Conservation (phyloP, 2,329 filamentous ascomycete genomes). For the Elsinoe fawcettii region DNA sequence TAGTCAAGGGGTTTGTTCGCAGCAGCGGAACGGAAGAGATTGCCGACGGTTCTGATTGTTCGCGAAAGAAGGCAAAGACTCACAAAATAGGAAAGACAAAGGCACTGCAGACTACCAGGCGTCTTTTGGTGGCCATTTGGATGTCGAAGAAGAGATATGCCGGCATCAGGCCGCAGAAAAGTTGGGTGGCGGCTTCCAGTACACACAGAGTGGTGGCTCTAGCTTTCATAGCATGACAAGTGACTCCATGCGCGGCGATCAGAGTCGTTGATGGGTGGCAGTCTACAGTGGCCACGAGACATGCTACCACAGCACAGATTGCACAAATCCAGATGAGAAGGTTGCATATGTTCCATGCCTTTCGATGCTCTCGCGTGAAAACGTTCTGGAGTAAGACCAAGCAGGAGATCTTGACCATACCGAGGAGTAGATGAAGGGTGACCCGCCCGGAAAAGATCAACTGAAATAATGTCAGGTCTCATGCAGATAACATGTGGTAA, state of each 20-base stretch:
- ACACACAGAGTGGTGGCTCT: neutral
- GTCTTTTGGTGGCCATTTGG: neutral
- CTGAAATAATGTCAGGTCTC: neutral
- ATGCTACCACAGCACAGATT: neutral
- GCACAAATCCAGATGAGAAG: slow-evolving; percentile 4
- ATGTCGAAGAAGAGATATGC: neutral
- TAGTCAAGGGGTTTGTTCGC: neutral
- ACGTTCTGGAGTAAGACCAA: slow-evolving; percentile 2
- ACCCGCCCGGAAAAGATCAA: slow-evolving; percentile 6
- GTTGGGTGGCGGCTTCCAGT: neutral
- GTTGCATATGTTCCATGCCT: slow-evolving; percentile 14
- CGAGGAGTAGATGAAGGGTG: slow-evolving; percentile 2
- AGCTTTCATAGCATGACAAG: neutral
- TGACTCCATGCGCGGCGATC: neutral
- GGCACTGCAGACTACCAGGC: slow-evolving; percentile 3
- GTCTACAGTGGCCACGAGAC: neutral
- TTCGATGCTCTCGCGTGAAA: neutral
- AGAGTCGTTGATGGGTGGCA: slow-evolving; percentile 9
- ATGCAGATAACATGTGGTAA: no score
- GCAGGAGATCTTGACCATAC: slow-evolving; percentile 5
- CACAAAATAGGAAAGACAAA: slow-evolving; percentile 10
- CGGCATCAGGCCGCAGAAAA: neutral
- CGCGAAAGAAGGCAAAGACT: no score
- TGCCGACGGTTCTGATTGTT: no score
- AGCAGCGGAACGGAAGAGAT: neutral